Evolutionary conservation across 2,329 filamentous ascomycete species (phyloP).

Genomic region (Daldinia eschscholtzii): DNA sequence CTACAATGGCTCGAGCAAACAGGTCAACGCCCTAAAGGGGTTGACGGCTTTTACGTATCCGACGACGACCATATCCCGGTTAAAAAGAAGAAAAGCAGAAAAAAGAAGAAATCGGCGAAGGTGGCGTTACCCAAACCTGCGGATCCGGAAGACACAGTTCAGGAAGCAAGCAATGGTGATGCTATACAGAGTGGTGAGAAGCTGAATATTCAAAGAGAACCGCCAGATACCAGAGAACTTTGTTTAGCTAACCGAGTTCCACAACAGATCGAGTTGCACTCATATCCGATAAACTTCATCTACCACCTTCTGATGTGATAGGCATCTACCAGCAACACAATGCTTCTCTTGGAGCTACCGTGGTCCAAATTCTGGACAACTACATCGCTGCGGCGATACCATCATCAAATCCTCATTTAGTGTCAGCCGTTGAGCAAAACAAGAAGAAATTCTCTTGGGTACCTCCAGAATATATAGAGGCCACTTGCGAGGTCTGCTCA

Average conservation of each 20-base stretch:
- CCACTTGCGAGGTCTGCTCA: constrained; percentile 58
- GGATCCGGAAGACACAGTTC: constrained; percentile 18
- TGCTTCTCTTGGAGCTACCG: constrained; percentile 57
- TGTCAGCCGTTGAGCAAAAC: constrained; percentile 53
- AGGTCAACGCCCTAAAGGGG: constrained; percentile 73
- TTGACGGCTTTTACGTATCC: constrained; percentile 82
- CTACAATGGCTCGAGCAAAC: constrained; percentile 80
- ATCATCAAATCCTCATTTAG: constrained; percentile 50
- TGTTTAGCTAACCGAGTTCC: constrained; percentile 28
- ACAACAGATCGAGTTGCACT: constrained; percentile 58
- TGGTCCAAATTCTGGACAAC: constrained; percentile 59
- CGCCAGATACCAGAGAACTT: constrained; percentile 3
- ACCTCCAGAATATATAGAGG: constrained; percentile 58
- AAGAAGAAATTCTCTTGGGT: constrained; percentile 58
- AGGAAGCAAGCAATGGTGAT: constrained; percentile 26
- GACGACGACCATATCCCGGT: constrained; percentile 57
- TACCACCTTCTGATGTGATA: constrained; percentile 58
- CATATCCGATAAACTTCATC: constrained; percentile 59
- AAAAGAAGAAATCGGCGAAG: constrained; percentile 47
- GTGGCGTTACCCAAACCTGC: constrained; percentile 24
- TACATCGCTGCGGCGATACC: constrained; percentile 57
- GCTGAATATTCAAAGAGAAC: constrained; percentile 3
- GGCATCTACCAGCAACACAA: constrained; percentile 57
- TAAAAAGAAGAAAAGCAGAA: constrained; percentile 58
- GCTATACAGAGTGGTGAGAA: constrained; percentile 44